Base-by-base conservation (phyloP, 306 rosid species). In the Ammopiptanthus mongolicus region DNA sequence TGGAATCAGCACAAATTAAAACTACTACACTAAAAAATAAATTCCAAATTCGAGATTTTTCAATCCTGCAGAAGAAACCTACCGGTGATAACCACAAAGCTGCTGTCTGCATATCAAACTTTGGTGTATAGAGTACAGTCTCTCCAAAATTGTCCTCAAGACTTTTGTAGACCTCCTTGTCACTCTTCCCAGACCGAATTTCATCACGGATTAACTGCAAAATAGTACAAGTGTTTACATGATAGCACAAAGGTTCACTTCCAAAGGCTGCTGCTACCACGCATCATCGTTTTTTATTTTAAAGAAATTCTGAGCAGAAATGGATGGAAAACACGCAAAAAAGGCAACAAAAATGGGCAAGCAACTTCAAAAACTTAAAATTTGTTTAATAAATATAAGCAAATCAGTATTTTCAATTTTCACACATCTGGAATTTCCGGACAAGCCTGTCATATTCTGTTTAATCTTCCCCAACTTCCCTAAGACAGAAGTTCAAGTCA, bases 101-200 rank as follows among this genome's bases (percentile, higher is more conserved):
- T 31, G 96, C 96, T 73, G 98, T 94, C 86, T 94, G 97, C 85
- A 87, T n/a, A 80, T 95, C 98, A 81, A 95, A 95, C 83, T 91
- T 91, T 0, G 98, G 98, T 37, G 84, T 62, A 75, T 95, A 95
- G 19, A 91, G 90, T 14, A 95, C 85, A 2, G 92, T 85, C 85
- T 95, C 98, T 39, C 98, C 98, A 67, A 81, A 92, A 9, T 90
- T 91, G 0, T 87, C 82, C 88, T 91, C 97, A 4, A 95, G 97
- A 83, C 87, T 95, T 50, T 85, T 86, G 82, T 25, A 91, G 69
- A 95, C 90, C 48, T 95, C 97, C 78, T 90, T 90, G 83, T 95
- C 98, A 13, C 78, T 18, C 78, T 85, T 95, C 63, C 97, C 97
- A 13, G 87, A 14, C 23, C 64, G 93, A 81, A 91, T 87, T 84